Evolutionary conservation across 1,284 basidiomycete species (phyloP), one percentile per base, ranked within the genome.

Genomic region (Hypsizygus ulmarius): DNA sequence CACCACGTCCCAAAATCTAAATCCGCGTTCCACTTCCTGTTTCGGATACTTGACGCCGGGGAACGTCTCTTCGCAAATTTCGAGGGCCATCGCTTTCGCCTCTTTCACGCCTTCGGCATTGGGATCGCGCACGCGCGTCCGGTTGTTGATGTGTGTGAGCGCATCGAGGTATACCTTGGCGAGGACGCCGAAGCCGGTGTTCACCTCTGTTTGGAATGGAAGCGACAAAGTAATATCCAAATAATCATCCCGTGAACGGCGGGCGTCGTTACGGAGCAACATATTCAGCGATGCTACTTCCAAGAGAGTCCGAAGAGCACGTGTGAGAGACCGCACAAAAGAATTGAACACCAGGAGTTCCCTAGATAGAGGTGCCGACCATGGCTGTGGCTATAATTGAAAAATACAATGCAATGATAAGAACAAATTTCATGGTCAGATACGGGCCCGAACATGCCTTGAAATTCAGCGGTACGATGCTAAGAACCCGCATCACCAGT

Each of bases 261-360:
- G 81, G 15, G 91, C 93, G 60, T 97, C 94, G 25, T 84, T 84
- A 21, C 92, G 84, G 16, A 99, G 76, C 29, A 99, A 76, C 81
- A 98, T 87, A 70, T 96, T 95, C 57, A 96, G 71, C 53, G 90
- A 86, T 44, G 93, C 87, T 56, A 94, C 89, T 69, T 99, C 97
- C 48, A 97, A 73, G 54, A 99, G 74, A 47, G 89, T 90, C 49
- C 97, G 84, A 59, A 99, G 77, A 19, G 93, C 89, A 53, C 95
- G 87, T 47, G 91, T 88, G 52, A 98, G 78, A 30, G 91, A 87
- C 50, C 91, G 86, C 58, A 96, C 84, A 66, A 99, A 99, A 39
- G 93, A 94, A 74, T 98, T 99, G 82, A 99, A 99, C 44, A 97
- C 94, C 42, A 99, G 77, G 54, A 99, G 73, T 69, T 99, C 97